These are phyloP conservation scores for Bipolaris bicolor DNA, from an alignment of 2,329 filamentous ascomycete species.

Conservation along the genomic window DNA sequence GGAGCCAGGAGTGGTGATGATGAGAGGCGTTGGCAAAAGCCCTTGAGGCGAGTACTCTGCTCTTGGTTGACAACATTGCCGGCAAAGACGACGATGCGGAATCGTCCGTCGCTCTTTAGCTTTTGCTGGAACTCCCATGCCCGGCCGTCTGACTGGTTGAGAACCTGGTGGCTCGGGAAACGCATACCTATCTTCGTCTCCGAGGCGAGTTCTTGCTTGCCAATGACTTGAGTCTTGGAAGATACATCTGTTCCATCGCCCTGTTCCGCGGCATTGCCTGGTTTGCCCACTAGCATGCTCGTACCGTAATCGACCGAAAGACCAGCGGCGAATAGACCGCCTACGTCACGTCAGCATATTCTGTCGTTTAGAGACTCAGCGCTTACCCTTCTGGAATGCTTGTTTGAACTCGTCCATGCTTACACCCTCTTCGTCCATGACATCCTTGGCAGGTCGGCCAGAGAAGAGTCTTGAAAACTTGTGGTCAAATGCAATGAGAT, in stretches of 20 bases:
- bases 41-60: slow-evolving; percentile 55
- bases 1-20: slow-evolving; percentile 51
- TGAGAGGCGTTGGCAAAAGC: slow-evolving; percentile 56
- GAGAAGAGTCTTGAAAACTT: slow-evolving; percentile 57
- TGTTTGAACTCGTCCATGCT: slow-evolving; percentile 68
- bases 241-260: slow-evolving; percentile 57
- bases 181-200: slow-evolving; percentile 62
- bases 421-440: slow-evolving; percentile 66
- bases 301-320: slow-evolving; percentile 64
- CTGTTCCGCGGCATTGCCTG: slow-evolving; percentile 52
- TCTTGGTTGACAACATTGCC: slow-evolving; percentile 59
- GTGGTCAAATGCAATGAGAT: slow-evolving; percentile 65
- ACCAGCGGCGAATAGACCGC: slow-evolving; percentile 65
- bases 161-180: slow-evolving; percentile 64
- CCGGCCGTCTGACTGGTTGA: slow-evolving; percentile 63
- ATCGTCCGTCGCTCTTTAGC: slow-evolving; percentile 64
- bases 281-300: slow-evolving; percentile 62
- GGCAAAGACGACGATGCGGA: slow-evolving; percentile 66
- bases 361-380: no score
- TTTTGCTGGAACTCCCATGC: slow-evolving; percentile 66
- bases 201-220: slow-evolving; percentile 53
- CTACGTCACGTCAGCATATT: slow-evolving; percentile 25
- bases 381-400: slow-evolving; percentile 58
- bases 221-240: slow-evolving; percentile 33
- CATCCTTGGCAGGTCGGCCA: slow-evolving; percentile 60